Evolutionary conservation across 2,329 filamentous ascomycete genomes (phyloP).

Genomic region (Gaeumannomyces sp.): DNA sequence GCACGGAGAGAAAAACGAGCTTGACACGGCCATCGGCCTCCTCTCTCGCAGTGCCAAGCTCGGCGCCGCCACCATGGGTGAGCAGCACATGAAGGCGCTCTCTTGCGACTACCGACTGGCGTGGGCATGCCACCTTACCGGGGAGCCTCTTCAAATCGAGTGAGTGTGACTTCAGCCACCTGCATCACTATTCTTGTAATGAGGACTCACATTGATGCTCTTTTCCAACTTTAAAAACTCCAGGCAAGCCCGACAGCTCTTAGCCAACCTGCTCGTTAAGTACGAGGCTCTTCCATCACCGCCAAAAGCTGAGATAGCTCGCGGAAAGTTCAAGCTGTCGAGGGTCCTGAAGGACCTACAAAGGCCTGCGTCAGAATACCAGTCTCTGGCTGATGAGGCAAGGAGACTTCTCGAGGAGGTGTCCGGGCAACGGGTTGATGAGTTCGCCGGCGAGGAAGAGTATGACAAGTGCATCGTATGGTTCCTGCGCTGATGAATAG

Average conservation of each 20-base stretch:
- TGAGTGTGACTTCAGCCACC: no score
- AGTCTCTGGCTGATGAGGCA: background rate
- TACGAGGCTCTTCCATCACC: background rate
- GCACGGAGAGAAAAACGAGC: no score
- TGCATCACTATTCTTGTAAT: no score
- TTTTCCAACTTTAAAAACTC: background rate
- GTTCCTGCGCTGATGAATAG: background rate
- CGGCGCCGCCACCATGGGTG: no score
- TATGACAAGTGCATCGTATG: slow-evolving; percentile 1
- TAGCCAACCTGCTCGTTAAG: background rate
- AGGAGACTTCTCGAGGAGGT: background rate
- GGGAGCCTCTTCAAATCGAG: no score
- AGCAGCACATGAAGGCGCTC: no score
- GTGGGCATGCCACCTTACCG: no score
- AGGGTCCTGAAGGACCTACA: background rate
- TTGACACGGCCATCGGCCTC: no score
- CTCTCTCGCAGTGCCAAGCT: no score
- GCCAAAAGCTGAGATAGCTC: background rate
- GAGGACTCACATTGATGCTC: background rate
- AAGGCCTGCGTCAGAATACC: background rate
- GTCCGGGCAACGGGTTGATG: background rate
- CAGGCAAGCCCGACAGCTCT: no score
- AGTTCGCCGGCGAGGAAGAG: background rate
- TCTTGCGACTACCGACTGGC: no score
- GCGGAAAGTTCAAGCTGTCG: background rate